Percentiles rank a stretch among this genome's conserved stretches.
phyloP scores from a whole-genome alignment of 1,284 basidiomycete genomes.

The Microbotryum lychnidis-dioicae region DNA sequence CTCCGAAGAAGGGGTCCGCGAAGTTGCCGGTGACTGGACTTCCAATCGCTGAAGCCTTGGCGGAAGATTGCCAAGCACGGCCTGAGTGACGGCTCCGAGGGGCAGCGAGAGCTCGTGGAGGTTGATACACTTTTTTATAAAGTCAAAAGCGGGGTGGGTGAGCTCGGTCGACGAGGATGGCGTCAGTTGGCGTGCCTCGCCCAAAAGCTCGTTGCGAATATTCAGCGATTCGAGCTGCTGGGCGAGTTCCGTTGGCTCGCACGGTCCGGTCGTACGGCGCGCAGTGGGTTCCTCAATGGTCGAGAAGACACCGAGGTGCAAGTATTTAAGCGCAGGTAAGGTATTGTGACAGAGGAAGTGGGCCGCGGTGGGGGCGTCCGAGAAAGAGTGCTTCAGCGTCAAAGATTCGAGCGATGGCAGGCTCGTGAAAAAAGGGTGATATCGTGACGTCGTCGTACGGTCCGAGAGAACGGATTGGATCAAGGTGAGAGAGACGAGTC shows the following conservation, averaged over 20 bases:
- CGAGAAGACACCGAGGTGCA: constrained; percentile 11
- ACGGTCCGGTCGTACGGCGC: constrained; percentile 5
- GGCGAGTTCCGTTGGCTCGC: constrained; percentile 6
- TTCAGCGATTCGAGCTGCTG: constrained; percentile 4
- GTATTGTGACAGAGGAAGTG: constrained; percentile 11
- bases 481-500: constrained; percentile 5
- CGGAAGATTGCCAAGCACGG: constrained; percentile 1
- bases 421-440: constrained; percentile 13
- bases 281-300: constrained; percentile 6
- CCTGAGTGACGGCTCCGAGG: neutral
- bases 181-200: neutral
- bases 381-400: neutral
- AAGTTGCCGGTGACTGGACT: too few species aligned
- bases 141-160: constrained; percentile 2
- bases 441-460: constrained; percentile 15
- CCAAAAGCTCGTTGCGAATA: neutral
- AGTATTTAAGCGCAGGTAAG: constrained; percentile 2
- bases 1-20: too few species aligned
- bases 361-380: constrained; percentile 12
- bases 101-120: constrained; percentile 6
- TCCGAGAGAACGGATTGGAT: constrained; percentile 7
- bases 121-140: constrained; percentile 5
- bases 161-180: neutral
- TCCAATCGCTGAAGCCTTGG: too few species aligned
- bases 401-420: constrained; percentile 6